phyloP scores from a whole-genome alignment of 495 filamentous ascomycete species.

The Achaetomiella virescens region DNA sequence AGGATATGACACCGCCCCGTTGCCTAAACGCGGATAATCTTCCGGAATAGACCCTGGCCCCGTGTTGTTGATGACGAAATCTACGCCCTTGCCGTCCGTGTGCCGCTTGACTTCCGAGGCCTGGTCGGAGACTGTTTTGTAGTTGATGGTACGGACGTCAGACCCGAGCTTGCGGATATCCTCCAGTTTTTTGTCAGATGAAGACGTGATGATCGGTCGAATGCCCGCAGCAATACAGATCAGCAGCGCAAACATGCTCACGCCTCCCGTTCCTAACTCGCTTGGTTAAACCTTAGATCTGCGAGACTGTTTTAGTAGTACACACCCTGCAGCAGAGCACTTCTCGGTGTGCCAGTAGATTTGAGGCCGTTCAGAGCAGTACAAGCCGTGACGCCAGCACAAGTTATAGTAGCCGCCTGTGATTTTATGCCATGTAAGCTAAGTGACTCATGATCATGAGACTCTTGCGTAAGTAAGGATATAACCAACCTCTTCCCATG shows the following conservation, averaged over 20 bases:
- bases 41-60: constrained; percentile 14
- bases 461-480: not conserved
- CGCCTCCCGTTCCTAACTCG: constrained; percentile 14
- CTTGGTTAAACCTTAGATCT: not conserved
- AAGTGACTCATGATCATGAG: not conserved
- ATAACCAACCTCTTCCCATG: constrained; percentile 26
- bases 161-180: constrained; percentile 14
- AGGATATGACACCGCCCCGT: constrained; percentile 7
- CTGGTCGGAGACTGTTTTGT: constrained; percentile 14
- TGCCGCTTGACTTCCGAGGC: constrained; percentile 17
- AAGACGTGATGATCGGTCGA: constrained; percentile 28
- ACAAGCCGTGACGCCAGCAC: constrained; percentile 21
- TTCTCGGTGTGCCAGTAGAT: not conserved
- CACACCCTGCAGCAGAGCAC: constrained; percentile 16
- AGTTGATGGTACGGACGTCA: constrained; percentile 17
- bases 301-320: not conserved
- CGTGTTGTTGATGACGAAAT: constrained; percentile 16
- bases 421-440: constrained; percentile 16
- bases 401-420: constrained; percentile 13
- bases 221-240: constrained; percentile 19
- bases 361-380: constrained; percentile 9
- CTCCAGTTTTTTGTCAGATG: constrained; percentile 21
- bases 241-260: constrained; percentile 12
- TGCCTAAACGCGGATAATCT: constrained; percentile 2
- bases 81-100: constrained; percentile 29